Percentiles rank a stretch among this genome's conserved stretches.
phyloP scores from a whole-genome alignment of 139 green algal genomes.

The Asterochloris sp. region DNA sequence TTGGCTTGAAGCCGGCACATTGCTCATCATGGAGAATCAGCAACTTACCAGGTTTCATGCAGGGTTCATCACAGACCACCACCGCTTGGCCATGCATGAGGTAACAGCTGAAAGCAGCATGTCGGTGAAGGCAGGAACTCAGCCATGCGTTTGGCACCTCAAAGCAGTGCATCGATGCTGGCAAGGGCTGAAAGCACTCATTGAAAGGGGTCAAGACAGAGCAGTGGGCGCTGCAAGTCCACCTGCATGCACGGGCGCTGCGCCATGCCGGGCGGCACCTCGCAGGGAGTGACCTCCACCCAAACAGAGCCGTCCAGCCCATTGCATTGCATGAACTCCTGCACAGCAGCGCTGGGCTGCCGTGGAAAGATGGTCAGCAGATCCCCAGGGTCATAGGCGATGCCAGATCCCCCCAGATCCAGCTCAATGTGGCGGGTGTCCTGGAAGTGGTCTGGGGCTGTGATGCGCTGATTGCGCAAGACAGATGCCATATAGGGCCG shows the following conservation, averaged over 20 bases:
- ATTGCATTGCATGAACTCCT: constrained; percentile 42
- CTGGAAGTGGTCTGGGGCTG: constrained; percentile 68
- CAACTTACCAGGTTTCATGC: too few species aligned
- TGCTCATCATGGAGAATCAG: too few species aligned
- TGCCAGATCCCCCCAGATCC: constrained; percentile 42
- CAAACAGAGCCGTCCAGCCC: constrained; percentile 38
- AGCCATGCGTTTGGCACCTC: too few species aligned
- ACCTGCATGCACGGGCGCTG: too few species aligned
- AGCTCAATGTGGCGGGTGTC: constrained; percentile 81
- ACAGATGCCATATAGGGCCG: constrained; percentile 57
- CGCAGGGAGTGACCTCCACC: constrained; percentile 43
- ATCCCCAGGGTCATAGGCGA: constrained; percentile 77
- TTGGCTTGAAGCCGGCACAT: too few species aligned
- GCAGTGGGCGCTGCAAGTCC: too few species aligned
- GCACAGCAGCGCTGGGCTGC: constrained; percentile 30
- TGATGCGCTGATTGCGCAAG: constrained; percentile 66
- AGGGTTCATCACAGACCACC: too few species aligned
- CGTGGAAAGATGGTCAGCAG: constrained; percentile 70
- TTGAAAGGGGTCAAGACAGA: neutral
- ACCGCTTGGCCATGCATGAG: too few species aligned
- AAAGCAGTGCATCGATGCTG: too few species aligned
- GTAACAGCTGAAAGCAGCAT: too few species aligned
- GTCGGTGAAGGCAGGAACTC: too few species aligned
- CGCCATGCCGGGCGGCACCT: neutral
- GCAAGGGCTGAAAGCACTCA: too few species aligned